Evolutionary conservation across 805 yeast species (phyloP), one percentile per base, ranked within the genome.

Genomic region (Allodekkera sacchari): DNA sequence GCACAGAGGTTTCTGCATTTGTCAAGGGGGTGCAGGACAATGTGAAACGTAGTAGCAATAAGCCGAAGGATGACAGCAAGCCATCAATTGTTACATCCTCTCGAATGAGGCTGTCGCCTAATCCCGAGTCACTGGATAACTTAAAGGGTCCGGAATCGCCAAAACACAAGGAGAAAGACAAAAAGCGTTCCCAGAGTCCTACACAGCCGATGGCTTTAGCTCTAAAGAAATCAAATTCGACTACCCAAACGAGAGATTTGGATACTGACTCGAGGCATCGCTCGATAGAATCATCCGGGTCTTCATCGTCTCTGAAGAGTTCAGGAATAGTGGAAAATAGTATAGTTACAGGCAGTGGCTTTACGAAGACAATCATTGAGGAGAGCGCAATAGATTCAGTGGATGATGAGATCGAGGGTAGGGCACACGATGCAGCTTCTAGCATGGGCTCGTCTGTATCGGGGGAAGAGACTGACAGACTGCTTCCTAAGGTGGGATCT

Each of bases 311-410:
- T 2, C 28, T 41, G 12, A 38, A 35, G 28, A 39, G 50, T 28
- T 68, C 77, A 8, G 79, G 89, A 7, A 77, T 85, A 33, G 70
- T 83, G 33, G 96, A 85, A 57, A 75, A 83, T 25, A 43, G 32
- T 21, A 78, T 85, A 12, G 75, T 85, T n/a, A 81, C 78, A 31
- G 81, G 81, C 18, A 77, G 79, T 49, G 96, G 95, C 33, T 82
- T 83, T 14, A 77, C 75, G 45, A 85, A 85, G 63, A 84, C 94
- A 4, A 82, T 85, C 38, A 84, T 85, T 46, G 89, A 81, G 45
- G 78, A 71, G 26, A 48, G 48, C 39, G 68, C 61, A 34, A 61
- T 63, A 33, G n/a, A n/a, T 27, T 23, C 13, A 10, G 55, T 47
- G 7, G 32, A 34, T 12, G 43, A 34, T 5, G 47, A 29, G 16